Percentiles rank a stretch among this genome's conserved stretches.
These are phyloP conservation scores for Verbena officinalis DNA, from an alignment of 257 asterid species.

Conservation along the genomic window DNA sequence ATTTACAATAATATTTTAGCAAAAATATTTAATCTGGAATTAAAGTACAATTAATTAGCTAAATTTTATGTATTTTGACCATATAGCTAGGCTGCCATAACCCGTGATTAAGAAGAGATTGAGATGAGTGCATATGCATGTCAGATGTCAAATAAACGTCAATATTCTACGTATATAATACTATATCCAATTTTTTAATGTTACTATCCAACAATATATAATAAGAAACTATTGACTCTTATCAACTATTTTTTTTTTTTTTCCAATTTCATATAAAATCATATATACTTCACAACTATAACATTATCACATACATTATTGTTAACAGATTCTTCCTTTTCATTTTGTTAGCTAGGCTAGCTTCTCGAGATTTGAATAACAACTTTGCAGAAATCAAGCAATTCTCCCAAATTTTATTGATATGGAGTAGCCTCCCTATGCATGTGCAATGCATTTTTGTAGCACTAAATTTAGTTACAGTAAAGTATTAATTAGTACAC, in stretches of 20 bases:
- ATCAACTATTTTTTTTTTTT: neutral
- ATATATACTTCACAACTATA: too few relatives aligned
- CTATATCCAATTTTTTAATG: too few relatives aligned
- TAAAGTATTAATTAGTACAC: neutral
- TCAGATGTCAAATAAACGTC: neutral
- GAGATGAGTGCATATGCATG: constrained; percentile 2
- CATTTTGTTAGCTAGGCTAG: too few relatives aligned
- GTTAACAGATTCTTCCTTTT: neutral
- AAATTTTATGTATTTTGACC: constrained; percentile 3
- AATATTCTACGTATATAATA: too few relatives aligned
- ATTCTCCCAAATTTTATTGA: neutral
- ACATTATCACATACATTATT: too few relatives aligned
- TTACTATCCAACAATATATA: too few relatives aligned
- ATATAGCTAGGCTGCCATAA: neutral
- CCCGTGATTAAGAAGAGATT: constrained; percentile 21
- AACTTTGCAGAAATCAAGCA: neutral
- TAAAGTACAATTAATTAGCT: too few relatives aligned
- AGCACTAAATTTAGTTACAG: constrained; percentile 15
- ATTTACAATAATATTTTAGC: too few relatives aligned
- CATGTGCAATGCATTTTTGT: constrained; percentile 35
- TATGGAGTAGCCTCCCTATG: neutral
- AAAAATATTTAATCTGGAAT: too few relatives aligned
- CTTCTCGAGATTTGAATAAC: neutral
- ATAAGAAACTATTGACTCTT: too few relatives aligned
- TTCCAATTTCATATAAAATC: neutral